Evolutionary conservation across 2,329 filamentous ascomycete genomes (phyloP).

Genomic region (Botrytis galanthina): DNA sequence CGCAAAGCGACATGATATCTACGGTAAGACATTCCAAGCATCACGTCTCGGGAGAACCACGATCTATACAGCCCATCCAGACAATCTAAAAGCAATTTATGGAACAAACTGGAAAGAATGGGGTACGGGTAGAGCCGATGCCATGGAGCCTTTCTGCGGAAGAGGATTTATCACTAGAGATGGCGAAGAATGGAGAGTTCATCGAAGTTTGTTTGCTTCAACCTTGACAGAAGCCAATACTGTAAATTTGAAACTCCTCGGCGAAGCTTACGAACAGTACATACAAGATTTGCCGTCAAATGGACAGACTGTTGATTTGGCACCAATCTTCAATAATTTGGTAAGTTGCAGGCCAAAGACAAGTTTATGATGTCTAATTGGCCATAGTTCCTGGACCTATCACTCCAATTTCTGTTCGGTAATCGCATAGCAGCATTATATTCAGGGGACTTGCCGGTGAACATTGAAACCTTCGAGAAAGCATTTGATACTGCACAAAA

Average conservation of each 20-base stretch:
- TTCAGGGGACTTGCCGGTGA: background rate
- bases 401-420: constrained; percentile 16
- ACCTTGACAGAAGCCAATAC: background rate
- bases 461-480: background rate
- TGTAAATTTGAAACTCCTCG: background rate
- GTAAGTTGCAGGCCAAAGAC: background rate
- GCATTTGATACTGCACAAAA: constrained; percentile 8
- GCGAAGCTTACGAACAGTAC: background rate
- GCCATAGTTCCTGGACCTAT: constrained; percentile 8
- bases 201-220: constrained; percentile 8
- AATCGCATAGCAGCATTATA: background rate
- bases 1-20: background rate
- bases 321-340: background rate
- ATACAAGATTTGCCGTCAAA: background rate
- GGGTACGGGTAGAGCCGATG: background rate
- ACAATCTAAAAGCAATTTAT: constrained; percentile 4
- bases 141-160: constrained; percentile 13
- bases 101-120: background rate
- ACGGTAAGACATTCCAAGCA: constrained; percentile 5
- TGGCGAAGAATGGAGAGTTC: constrained; percentile 8
- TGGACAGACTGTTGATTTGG: background rate
- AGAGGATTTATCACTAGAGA: constrained; percentile 15
- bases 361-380: background rate
- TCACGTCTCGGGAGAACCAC: background rate
- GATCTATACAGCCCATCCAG: constrained; percentile 10